Percentiles rank a stretch among this genome's conserved stretches.
phyloP scores from a whole-genome alignment of 352 stramenopile genomes.

The Phytophthora pluvialis region DNA sequence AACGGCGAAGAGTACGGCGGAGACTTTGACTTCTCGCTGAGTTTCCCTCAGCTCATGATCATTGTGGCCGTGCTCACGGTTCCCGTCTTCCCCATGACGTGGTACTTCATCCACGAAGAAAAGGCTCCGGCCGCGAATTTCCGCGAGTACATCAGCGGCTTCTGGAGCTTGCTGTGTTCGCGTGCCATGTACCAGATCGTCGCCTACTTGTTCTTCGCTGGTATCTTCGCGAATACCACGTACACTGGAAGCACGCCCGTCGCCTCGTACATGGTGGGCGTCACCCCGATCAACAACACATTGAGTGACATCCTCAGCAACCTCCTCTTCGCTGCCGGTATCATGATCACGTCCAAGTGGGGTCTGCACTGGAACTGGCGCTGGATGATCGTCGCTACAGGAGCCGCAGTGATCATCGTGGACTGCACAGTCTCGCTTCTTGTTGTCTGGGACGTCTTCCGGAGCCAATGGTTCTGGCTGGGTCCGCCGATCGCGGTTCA shows the following conservation, averaged over 20 bases:
- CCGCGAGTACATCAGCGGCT: slow-evolving; percentile 30
- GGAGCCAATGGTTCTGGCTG: slow-evolving; percentile 44
- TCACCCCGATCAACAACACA: slow-evolving; percentile 35
- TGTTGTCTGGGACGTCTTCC: slow-evolving; percentile 39
- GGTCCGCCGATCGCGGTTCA: slow-evolving; percentile 42
- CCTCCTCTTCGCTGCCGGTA: slow-evolving; percentile 26
- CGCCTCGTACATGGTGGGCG: slow-evolving; percentile 31
- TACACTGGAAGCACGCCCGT: slow-evolving; percentile 37
- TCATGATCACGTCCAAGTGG: slow-evolving; percentile 45
- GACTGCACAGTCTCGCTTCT: slow-evolving; percentile 27
- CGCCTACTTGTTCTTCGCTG: slow-evolving; percentile 42
- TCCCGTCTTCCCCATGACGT: slow-evolving; percentile 39
- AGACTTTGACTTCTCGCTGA: slow-evolving; percentile 32
- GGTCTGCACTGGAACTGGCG: slow-evolving; percentile 46
- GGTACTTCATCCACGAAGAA: slow-evolving; percentile 44
- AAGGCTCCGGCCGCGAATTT: slow-evolving; percentile 30
- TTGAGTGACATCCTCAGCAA: slow-evolving; percentile 36
- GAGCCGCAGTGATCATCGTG: slow-evolving; percentile 26
- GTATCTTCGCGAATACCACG: slow-evolving; percentile 37
- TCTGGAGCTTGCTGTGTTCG: slow-evolving; percentile 39
- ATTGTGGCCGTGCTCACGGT: slow-evolving; percentile 35
- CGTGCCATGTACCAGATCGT: slow-evolving; percentile 50
- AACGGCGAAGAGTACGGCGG: slow-evolving; percentile 61
- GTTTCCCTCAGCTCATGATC: slow-evolving; percentile 60
- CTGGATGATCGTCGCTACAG: slow-evolving; percentile 35